These are phyloP conservation scores for Apiospora malaysiana DNA, from an alignment of 2,329 filamentous ascomycete species.

Conservation along the genomic window DNA sequence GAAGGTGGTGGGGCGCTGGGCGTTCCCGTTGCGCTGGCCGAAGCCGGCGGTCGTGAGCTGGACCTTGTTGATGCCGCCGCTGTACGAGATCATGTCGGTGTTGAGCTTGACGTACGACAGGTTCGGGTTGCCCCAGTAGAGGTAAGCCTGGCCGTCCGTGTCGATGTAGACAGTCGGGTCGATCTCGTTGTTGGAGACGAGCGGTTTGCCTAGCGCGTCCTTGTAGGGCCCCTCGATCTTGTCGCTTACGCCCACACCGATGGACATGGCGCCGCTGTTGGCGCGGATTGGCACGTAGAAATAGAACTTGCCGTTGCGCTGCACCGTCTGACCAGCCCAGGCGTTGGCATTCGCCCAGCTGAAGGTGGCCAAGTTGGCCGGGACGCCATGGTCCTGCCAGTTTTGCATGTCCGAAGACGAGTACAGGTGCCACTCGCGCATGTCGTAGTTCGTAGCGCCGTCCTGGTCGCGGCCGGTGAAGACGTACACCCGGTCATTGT, in stretches of 20 bases:
- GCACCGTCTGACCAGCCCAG: constrained; percentile 42
- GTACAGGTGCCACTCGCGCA: constrained; percentile 43
- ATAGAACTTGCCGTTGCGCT: constrained; percentile 42
- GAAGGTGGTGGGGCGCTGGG: constrained; percentile 32
- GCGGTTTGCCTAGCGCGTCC: constrained; percentile 42
- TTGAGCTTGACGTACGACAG: constrained; percentile 47
- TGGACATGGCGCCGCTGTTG: constrained; percentile 34
- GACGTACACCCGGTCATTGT: constrained; percentile 37
- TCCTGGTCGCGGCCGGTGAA: constrained; percentile 42
- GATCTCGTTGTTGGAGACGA: constrained; percentile 43
- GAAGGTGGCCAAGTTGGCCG: constrained; percentile 37
- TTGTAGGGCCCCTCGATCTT: constrained; percentile 43
- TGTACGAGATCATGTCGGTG: constrained; percentile 46
- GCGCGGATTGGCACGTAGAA: constrained; percentile 37
- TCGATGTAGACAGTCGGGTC: constrained; percentile 49
- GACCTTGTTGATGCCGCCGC: constrained; percentile 32
- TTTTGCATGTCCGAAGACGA: constrained; percentile 43
- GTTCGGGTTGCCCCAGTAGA: constrained; percentile 48
- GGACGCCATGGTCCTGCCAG: constrained; percentile 39
- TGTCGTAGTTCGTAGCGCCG: constrained; percentile 34
- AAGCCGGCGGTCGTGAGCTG: constrained; percentile 29
- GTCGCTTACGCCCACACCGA: constrained; percentile 43
- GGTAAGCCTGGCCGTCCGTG: constrained; percentile 49
- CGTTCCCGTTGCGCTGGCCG: constrained; percentile 27
- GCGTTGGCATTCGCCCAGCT: constrained; percentile 42